Conservation (phyloP, 768 basidiomycete species). For the Xerocomellus chrysenteron region DNA sequence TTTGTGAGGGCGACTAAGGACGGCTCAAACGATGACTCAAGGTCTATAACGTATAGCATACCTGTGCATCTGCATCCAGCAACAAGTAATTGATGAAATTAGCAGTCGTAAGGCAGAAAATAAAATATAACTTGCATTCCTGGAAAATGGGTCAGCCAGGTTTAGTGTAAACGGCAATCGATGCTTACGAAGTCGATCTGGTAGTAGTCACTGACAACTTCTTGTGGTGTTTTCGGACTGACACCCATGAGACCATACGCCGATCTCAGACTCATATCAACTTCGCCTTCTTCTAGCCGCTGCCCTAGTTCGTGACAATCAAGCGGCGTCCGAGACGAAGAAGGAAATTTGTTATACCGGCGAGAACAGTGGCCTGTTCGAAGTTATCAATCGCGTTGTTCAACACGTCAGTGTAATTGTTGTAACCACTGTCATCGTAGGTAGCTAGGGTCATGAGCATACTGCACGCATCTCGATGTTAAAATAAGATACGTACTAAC, state of each 20-base stretch:
- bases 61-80: constrained; percentile 27
- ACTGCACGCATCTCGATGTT: not conserved
- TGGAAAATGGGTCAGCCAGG: constrained; percentile 9
- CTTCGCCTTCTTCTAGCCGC: constrained; percentile 26
- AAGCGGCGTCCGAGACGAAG: constrained; percentile 47
- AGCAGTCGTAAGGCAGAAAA: not conserved
- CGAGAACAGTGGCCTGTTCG: constrained; percentile 39
- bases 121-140: constrained; percentile 28
- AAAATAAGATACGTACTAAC: constrained; percentile 38
- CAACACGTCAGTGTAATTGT: constrained; percentile 49
- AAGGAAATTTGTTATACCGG: constrained; percentile 36
- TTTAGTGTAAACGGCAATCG: not conserved
- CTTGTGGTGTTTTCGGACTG: constrained; percentile 44
- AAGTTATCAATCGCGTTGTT: constrained; percentile 41
- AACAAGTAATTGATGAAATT: not conserved
- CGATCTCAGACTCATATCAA: constrained; percentile 53
- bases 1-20: constrained; percentile 59
- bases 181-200: constrained; percentile 40
- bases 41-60: not conserved
- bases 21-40: constrained; percentile 22
- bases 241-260: constrained; percentile 54
- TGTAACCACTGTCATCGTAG: constrained; percentile 50
- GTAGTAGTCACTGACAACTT: constrained; percentile 57
- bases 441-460: constrained; percentile 39
- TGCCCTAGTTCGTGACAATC: constrained; percentile 8